Conservation (phyloP, 129 eudicot genomes). For the Centaurea solstitialis region DNA sequence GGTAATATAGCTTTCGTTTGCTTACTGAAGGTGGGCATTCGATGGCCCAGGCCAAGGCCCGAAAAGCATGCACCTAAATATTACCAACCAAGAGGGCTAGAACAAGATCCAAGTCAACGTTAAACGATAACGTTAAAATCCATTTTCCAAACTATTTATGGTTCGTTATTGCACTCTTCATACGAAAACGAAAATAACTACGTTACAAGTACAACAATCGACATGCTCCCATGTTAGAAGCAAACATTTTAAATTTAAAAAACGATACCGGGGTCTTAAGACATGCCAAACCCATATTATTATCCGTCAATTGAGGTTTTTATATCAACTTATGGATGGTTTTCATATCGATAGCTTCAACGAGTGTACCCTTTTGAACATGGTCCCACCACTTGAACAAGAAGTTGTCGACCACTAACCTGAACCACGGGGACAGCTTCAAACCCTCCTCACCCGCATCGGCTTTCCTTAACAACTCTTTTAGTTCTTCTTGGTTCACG, state of each 20-base stretch:
- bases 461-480: slow-evolving; percentile 79
- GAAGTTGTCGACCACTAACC: slow-evolving; percentile 90
- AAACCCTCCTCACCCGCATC: slow-evolving; percentile 93
- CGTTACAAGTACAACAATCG: background rate
- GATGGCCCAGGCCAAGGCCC: background rate
- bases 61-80: background rate
- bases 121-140: background rate
- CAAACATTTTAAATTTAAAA: background rate
- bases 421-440: slow-evolving; percentile 96
- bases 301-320: background rate
- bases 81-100: background rate
- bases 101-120: background rate
- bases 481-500: slow-evolving; percentile 67
- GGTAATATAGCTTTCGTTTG: no score
- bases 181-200: background rate
- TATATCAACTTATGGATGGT: slow-evolving; percentile 79
- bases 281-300: slow-evolving; percentile 5
- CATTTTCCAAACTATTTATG: background rate
- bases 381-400: slow-evolving; percentile 96
- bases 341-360: slow-evolving; percentile 82
- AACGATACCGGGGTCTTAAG: background rate
- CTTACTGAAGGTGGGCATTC: background rate
- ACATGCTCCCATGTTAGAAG: background rate
- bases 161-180: background rate
- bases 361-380: slow-evolving; percentile 68